A percentile compares a stretch with the other conserved stretches of the same genome.
phyloP scores from a whole-genome alignment of 2,329 filamentous ascomycete genomes.

The Knufia petricola region DNA sequence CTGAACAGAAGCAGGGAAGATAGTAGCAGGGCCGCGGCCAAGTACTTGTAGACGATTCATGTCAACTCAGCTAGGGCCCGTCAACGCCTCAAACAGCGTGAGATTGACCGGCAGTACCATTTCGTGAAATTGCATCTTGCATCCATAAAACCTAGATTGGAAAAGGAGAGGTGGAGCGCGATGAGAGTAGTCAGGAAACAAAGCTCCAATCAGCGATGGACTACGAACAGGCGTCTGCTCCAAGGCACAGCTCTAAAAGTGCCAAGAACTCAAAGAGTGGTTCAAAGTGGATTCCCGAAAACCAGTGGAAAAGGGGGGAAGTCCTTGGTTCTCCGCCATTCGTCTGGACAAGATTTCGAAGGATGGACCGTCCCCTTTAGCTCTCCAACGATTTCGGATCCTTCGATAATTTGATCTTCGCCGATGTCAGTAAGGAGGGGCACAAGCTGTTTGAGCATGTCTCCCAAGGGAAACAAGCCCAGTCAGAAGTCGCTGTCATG shows the following conservation, averaged over 20 bases:
- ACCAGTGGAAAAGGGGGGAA: slow-evolving; percentile 1
- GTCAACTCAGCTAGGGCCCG: neutral
- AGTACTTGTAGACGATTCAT: slow-evolving; percentile 5
- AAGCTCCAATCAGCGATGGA: neutral
- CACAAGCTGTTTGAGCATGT: too few species aligned
- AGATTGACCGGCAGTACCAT: neutral
- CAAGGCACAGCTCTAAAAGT: neutral
- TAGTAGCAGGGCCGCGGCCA: neutral
- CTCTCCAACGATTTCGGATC: neutral
- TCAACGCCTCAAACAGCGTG: slow-evolving; percentile 1
- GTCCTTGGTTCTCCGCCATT: neutral
- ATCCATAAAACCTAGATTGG: neutral
- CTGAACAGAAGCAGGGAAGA: neutral
- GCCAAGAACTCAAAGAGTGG: neutral
- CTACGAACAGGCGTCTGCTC: neutral
- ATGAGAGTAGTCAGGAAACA: neutral
- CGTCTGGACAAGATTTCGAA: neutral
- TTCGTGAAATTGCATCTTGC: slow-evolving; percentile 6
- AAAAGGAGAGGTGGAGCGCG: slow-evolving; percentile 8
- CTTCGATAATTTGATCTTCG: neutral
- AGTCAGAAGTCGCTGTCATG: neutral
- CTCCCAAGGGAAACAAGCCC: too few species aligned
- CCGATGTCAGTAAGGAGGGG: neutral
- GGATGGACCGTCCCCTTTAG: neutral
- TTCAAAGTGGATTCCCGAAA: neutral